A percentile compares a stretch with the other conserved stretches of the same genome.
Evolutionary conservation across 1,284 basidiomycete species (phyloP).

Genomic region (Apiotrichum brassicae): DNA sequence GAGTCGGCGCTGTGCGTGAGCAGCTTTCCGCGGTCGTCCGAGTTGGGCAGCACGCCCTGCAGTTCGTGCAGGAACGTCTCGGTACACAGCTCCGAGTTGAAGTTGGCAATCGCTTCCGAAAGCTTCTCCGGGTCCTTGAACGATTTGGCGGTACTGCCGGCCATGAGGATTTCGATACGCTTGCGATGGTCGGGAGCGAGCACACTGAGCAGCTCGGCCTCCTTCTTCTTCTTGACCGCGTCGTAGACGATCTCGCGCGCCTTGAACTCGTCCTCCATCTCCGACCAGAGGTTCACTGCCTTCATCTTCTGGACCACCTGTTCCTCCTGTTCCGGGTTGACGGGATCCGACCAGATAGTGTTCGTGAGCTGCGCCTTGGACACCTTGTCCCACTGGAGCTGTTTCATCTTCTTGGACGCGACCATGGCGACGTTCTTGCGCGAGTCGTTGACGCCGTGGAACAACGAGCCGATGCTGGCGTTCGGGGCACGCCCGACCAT

Average conservation of each 20-base stretch:
- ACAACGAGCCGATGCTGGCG: conserved; percentile 31
- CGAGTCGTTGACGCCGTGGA: conserved; percentile 38
- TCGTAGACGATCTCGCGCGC: conserved; percentile 78
- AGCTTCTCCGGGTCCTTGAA: conserved; percentile 71
- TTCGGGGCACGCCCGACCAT: conserved; percentile 33
- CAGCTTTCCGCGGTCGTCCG: conserved; percentile 87
- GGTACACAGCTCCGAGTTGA: conserved; percentile 76
- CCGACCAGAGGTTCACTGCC: conserved; percentile 78
- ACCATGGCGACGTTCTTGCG: conserved; percentile 82
- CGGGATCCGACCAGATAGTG: conserved; percentile 75
- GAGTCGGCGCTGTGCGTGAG: conserved; percentile 67
- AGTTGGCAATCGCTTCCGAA: conserved; percentile 71
- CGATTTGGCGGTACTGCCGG: conserved; percentile 62
- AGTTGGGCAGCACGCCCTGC: conserved; percentile 75
- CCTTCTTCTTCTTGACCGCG: conserved; percentile 59
- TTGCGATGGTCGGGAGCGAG: conserved; percentile 84
- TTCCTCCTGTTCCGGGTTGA: conserved; percentile 58
- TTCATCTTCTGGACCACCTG: conserved; percentile 74
- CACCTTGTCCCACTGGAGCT: conserved; percentile 97
- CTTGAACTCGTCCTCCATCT: conserved; percentile 98
- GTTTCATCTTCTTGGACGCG: conserved; percentile 90
- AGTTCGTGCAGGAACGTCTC: conserved; percentile 81
- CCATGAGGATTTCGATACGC: conserved; percentile 83
- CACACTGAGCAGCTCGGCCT: conserved; percentile 80
- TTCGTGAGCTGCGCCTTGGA: conserved; percentile 72